A percentile compares a stretch with the other conserved stretches of the same genome.
Conservation (phyloP, 768 basidiomycete genomes). For the Lactarius trivialis region DNA sequence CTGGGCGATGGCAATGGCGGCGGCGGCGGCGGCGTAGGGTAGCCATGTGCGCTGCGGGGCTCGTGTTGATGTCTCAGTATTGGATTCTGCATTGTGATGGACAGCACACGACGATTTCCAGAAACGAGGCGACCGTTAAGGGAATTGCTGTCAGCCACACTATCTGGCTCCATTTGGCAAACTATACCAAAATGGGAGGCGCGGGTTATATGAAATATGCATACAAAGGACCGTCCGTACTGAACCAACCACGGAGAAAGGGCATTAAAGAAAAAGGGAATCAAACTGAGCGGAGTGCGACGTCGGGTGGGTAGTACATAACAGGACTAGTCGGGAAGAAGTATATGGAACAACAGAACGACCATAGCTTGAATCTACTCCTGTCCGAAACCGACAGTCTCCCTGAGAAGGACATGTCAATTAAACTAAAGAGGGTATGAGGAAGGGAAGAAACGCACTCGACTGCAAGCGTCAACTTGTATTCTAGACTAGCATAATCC, state of each 20-base stretch:
- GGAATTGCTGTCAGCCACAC: background rate
- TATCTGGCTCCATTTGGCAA: background rate
- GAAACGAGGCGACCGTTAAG: background rate
- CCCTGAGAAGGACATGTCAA: constrained; percentile 41
- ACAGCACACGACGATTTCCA: background rate
- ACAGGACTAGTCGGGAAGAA: background rate
- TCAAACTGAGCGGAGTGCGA: background rate
- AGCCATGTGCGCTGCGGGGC: background rate
- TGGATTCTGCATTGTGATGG: constrained; percentile 9
- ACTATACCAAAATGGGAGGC: background rate
- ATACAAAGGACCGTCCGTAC: too few relatives aligned
- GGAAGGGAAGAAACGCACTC: constrained; percentile 53
- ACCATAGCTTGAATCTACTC: constrained; percentile 42
- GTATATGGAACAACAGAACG: background rate
- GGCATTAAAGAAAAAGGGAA: constrained; percentile 1
- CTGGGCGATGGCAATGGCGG: background rate
- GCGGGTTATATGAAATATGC: background rate
- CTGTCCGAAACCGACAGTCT: constrained; percentile 92
- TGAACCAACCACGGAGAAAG: background rate
- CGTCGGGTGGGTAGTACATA: background rate
- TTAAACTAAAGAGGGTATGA: constrained; percentile 9
- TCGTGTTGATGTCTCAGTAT: constrained; percentile 10
- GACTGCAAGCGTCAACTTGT: constrained; percentile 90
- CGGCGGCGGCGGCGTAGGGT: constrained; percentile 1
- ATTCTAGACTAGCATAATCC: constrained; percentile 88